These are phyloP conservation scores for Phycomyces blakesleeanus DNA, from an alignment of 192 early-diverging fungal genomes.

Conservation along the genomic window DNA sequence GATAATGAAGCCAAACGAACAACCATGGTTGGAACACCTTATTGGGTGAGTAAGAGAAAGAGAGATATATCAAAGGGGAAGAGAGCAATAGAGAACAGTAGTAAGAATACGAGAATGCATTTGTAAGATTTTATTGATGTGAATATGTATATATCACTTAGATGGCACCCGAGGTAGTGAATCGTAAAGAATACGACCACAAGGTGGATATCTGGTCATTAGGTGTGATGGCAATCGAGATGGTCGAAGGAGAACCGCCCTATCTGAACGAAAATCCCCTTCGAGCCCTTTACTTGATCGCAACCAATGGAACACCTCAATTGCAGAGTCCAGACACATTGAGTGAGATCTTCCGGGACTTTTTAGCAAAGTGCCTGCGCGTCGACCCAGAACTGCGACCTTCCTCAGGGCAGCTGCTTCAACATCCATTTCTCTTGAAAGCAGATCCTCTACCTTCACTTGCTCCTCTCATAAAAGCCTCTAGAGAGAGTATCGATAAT, in stretches of 20 bases:
- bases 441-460: conserved; percentile 83
- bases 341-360: conserved; percentile 73
- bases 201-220: conserved; percentile 97
- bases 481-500: conserved; percentile 2
- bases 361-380: conserved; percentile 75
- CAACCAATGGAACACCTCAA: conserved; percentile 91
- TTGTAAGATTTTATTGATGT: too few relatives aligned
- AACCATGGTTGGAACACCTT: conserved; percentile 87
- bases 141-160: too few relatives aligned
- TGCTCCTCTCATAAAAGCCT: conserved; percentile 65
- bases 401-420: conserved; percentile 70
- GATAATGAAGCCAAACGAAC: conserved; percentile 69
- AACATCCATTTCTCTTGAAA: conserved; percentile 82
- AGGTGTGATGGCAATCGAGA: conserved; percentile 97
- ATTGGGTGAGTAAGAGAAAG: conserved; percentile 60
- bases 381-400: conserved; percentile 82
- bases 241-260: conserved; percentile 96
- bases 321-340: conserved; percentile 83
- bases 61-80: too few relatives aligned
- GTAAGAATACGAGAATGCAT: too few relatives aligned
- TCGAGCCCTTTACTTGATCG: conserved; percentile 88
- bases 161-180: conserved; percentile 98
- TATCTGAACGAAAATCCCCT: conserved; percentile 94
- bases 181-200: conserved; percentile 83
- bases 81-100: too few relatives aligned